These are phyloP conservation scores for Sclerotinia trifoliorum DNA, from an alignment of 2,329 filamentous ascomycete genomes.

Conservation along the genomic window DNA sequence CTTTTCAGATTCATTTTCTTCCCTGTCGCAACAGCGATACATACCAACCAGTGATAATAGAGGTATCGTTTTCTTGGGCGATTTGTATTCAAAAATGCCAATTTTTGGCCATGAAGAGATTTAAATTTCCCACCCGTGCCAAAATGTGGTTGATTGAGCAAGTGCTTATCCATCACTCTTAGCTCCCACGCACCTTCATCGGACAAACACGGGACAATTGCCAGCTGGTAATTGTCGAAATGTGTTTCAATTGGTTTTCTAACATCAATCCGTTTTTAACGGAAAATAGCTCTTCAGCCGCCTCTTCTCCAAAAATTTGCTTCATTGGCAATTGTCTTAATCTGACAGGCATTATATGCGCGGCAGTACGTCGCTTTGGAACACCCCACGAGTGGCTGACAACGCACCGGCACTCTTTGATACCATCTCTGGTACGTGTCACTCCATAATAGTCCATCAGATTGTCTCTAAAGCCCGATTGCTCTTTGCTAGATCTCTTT, in stretches of 20 bases:
- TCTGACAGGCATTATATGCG: not conserved
- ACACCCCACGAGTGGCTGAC: not conserved
- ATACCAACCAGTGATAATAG: not conserved
- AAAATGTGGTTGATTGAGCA: not conserved
- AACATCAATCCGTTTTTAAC: not conserved
- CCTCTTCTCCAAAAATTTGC: not conserved
- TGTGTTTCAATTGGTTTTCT: not conserved
- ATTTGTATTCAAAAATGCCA: not conserved
- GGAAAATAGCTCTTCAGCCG: not conserved
- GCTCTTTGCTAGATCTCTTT: not conserved
- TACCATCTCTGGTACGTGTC: not conserved
- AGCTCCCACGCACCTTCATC: not conserved
- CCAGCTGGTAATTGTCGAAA: not conserved
- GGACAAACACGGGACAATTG: not conserved
- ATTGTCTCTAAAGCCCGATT: not conserved
- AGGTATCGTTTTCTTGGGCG: not conserved
- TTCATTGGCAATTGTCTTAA: not conserved
- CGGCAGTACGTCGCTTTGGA: not conserved
- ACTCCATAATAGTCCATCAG: not conserved
- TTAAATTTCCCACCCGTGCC: rapidly evolving
- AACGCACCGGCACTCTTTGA: not conserved
- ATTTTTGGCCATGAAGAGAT: not conserved
- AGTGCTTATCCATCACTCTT: not conserved
- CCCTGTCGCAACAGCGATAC: not conserved
- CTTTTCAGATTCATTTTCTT: not conserved